phyloP scores from a whole-genome alignment of 1,284 basidiomycete genomes.

The Inonotus obliquus region DNA sequence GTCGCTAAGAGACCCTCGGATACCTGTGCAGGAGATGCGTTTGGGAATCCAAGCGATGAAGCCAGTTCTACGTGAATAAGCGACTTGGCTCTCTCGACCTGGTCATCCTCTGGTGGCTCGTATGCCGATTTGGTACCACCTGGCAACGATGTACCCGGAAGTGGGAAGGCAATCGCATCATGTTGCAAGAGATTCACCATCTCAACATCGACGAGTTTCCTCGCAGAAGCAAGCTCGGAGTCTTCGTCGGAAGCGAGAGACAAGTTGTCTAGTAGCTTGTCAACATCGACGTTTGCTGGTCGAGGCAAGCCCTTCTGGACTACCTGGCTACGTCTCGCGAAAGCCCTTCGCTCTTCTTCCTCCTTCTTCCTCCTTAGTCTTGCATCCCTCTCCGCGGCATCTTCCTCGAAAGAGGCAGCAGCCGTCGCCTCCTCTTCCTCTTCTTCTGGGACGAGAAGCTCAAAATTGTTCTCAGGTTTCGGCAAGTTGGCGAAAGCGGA shows the following conservation, averaged over 20 bases:
- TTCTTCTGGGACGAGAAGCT: slow-evolving; percentile 87
- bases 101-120: slow-evolving; percentile 72
- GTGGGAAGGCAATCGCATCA: slow-evolving; percentile 84
- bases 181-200: slow-evolving; percentile 79
- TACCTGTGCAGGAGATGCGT: slow-evolving; percentile 75
- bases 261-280: slow-evolving; percentile 57
- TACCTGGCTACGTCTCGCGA: slow-evolving; percentile 78
- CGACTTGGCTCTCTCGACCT: slow-evolving; percentile 67
- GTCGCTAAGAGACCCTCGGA: slow-evolving; percentile 66
- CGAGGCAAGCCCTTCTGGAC: slow-evolving; percentile 86
- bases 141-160: slow-evolving; percentile 83
- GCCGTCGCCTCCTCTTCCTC: slow-evolving; percentile 56
- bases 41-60: slow-evolving; percentile 75
- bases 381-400: slow-evolving; percentile 91
- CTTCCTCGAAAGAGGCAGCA: slow-evolving; percentile 60
- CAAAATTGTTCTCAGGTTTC: slow-evolving; percentile 96
- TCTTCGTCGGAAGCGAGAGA: slow-evolving; percentile 43
- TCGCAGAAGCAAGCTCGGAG: slow-evolving; percentile 44
- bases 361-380: slow-evolving; percentile 64
- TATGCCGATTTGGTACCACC: slow-evolving; percentile 74
- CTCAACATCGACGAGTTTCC: slow-evolving; percentile 74
- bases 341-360: slow-evolving; percentile 71
- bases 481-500: slow-evolving; percentile 84
- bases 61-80: slow-evolving; percentile 83
- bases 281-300: slow-evolving; percentile 78